Conservation (phyloP, 352 stramenopile species). For the Phytophthora ohioensis region DNA sequence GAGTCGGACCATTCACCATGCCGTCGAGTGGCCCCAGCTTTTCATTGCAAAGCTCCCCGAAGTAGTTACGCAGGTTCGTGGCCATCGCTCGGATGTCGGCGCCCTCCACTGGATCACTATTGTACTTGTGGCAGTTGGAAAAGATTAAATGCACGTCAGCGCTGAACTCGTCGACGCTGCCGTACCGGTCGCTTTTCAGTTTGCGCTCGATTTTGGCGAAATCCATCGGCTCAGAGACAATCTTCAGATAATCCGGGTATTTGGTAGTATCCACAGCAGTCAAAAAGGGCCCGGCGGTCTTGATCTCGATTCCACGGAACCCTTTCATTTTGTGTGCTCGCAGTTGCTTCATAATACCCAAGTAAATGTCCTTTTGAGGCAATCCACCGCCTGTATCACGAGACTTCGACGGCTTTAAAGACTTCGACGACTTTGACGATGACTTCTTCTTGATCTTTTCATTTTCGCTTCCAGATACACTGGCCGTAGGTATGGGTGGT, state of each 20-base stretch:
- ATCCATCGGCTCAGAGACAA: slow-evolving; percentile 88
- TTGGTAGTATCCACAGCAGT: slow-evolving; percentile 89
- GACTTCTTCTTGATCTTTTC: slow-evolving; percentile 48
- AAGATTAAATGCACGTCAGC: slow-evolving; percentile 90
- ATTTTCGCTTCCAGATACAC: slow-evolving; percentile 21
- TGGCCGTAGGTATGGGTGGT: slow-evolving; percentile 9
- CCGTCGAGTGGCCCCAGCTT: slow-evolving; percentile 58
- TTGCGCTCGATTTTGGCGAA: slow-evolving; percentile 91
- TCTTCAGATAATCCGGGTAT: slow-evolving; percentile 84
- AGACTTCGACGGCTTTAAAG: slow-evolving; percentile 46
- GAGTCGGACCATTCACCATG: slow-evolving; percentile 30
- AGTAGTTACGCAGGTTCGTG: slow-evolving; percentile 82
- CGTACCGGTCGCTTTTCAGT: slow-evolving; percentile 85
- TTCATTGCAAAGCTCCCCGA: slow-evolving; percentile 77
- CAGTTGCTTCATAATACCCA: slow-evolving; percentile 79
- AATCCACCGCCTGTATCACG: slow-evolving; percentile 51
- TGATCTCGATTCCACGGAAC: slow-evolving; percentile 83
- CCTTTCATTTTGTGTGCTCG: slow-evolving; percentile 88
- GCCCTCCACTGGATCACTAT: slow-evolving; percentile 86
- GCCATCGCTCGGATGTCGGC: slow-evolving; percentile 90
- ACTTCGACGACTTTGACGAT: slow-evolving; percentile 49
- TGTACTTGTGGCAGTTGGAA: slow-evolving; percentile 92
- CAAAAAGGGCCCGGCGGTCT: slow-evolving; percentile 82
- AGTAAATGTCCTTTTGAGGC: slow-evolving; percentile 69
- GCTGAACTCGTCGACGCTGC: slow-evolving; percentile 80